A percentile compares a stretch with the other conserved stretches of the same genome.
These are phyloP conservation scores for Monosporozyma aerobia DNA, from an alignment of 805 yeast genomes.

Conservation along the genomic window DNA sequence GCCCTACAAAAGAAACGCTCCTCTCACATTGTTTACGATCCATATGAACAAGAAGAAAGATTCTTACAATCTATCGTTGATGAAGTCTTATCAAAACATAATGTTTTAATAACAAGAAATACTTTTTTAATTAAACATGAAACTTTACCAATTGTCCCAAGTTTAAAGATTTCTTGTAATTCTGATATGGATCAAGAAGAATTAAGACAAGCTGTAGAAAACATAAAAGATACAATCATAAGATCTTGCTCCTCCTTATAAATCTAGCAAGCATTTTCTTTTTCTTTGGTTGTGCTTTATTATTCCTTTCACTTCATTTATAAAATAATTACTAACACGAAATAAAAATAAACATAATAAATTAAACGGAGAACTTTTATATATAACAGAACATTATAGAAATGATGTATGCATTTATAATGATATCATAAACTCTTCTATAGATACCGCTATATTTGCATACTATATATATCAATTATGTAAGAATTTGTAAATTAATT, in stretches of 20 bases:
- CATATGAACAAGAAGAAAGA: conserved; percentile 41
- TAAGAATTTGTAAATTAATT: not conserved
- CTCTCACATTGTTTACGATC: conserved; percentile 28
- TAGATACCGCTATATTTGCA: not conserved
- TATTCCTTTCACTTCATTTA: not conserved
- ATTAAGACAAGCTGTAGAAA: conserved; percentile 34
- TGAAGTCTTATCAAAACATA: conserved; percentile 39
- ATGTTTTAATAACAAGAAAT: conserved; percentile 55
- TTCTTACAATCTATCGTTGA: conserved; percentile 63
- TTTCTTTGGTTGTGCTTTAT: no score
- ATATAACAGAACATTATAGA: not conserved
- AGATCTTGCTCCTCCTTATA: not conserved
- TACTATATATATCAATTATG: not conserved
- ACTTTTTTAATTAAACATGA: conserved; percentile 64
- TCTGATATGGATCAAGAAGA: conserved; percentile 40
- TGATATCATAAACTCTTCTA: not conserved
- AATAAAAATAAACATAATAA: not conserved
- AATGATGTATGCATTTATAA: not conserved
- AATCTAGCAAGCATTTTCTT: not conserved
- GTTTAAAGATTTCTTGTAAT: conserved; percentile 43
- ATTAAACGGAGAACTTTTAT: not conserved
- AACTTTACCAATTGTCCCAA: conserved; percentile 56
- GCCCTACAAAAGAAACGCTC: conserved; percentile 26
- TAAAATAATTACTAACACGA: not conserved
- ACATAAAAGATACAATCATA: conserved; percentile 28